Evolutionary conservation across 2,329 filamentous ascomycete species (phyloP), one percentile per base, ranked within the genome.

Genomic region (Allantophomopsis lycopodina): DNA sequence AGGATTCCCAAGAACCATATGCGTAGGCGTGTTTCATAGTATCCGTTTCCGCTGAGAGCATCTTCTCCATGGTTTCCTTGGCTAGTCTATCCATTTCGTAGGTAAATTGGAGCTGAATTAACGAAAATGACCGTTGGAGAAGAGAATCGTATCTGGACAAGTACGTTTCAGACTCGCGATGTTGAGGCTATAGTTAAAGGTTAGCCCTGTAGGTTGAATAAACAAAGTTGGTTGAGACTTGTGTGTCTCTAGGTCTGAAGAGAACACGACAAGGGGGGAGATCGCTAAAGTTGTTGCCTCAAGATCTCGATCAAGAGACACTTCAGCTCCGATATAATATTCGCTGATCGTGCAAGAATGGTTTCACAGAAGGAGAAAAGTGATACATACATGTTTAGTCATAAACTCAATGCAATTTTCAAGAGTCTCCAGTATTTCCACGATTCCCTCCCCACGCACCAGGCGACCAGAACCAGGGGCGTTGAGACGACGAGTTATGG

Each of bases 321-420:
- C 8, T 8, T 28, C 8, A 20, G n/a, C n/a, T 20, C 18, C 18
- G 18, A 4, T 20, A 20, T 20, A 7, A 20, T 20, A 20, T 20
- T 20, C 18, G 18, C 4, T 20, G 7, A 20, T 20, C 18, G 7
- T 20, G 18, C 18, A 20, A 20, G 18, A 20, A 20, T 7, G 7
- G 18, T 7, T 20, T 20, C 18, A 7, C 18, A 20, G 18, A 7
- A 20, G 7, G 30, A 20, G 16, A 33, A 14, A 13, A 20, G 21
- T 21, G 11, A 35, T 31, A 58, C 79, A 57, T 60, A 87, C 83
- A 63, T 95, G 85, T 39, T 75, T 69, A 44, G 83, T 74, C 87
- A 96, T 95, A 55, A 96, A 96, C 21, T 79, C 80, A 49, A 98
- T 76, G 56, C 89, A 98, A 39, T 85, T 77, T 59, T 96, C 88